phyloP scores from a whole-genome alignment of 177 flowering plant genomes.

The Vitis hybrid region DNA sequence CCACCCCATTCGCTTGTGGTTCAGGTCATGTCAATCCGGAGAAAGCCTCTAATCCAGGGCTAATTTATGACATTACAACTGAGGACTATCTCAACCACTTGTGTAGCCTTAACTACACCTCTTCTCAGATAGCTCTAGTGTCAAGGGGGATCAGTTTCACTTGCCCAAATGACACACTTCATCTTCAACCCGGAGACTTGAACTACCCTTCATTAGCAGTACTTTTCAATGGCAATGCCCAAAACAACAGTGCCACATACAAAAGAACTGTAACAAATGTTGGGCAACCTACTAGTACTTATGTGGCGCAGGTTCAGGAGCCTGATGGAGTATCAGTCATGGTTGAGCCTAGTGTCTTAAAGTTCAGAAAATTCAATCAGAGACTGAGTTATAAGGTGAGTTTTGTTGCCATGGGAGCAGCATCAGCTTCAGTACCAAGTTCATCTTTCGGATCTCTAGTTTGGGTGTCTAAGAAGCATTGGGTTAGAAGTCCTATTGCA shows the following conservation, averaged over 20 bases:
- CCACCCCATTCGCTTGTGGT: constrained; percentile 57
- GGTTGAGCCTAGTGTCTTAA: constrained; percentile 37
- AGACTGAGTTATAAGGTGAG: constrained; percentile 49
- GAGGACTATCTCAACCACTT: constrained; percentile 49
- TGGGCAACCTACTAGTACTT: constrained; percentile 32
- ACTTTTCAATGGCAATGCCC: constrained; percentile 15
- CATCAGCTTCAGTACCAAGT: neutral
- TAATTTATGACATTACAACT: constrained; percentile 47
- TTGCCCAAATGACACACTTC: constrained; percentile 25
- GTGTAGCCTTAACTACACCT: constrained; percentile 54
- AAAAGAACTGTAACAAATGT: constrained; percentile 62
- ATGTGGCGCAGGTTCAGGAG: constrained; percentile 19
- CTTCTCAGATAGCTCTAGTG: constrained; percentile 34
- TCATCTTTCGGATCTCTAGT: constrained; percentile 49
- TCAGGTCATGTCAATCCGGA: constrained; percentile 66
- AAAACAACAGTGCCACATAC: constrained; percentile 20
- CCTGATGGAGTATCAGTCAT: constrained; percentile 42
- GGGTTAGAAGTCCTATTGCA: constrained; percentile 66
- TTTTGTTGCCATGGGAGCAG: constrained; percentile 24
- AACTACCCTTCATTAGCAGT: constrained; percentile 72
- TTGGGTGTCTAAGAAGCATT: constrained; percentile 43
- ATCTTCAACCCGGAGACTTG: constrained; percentile 37
- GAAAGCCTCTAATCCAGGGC: constrained; percentile 55
- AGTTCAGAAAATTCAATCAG: constrained; percentile 33
- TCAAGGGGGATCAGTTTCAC: constrained; percentile 20